Percentiles rank a stretch among this genome's conserved stretches.
Evolutionary conservation across 148 eudicot genomes (phyloP).

Genomic region (Vaccinium corymbosum): DNA sequence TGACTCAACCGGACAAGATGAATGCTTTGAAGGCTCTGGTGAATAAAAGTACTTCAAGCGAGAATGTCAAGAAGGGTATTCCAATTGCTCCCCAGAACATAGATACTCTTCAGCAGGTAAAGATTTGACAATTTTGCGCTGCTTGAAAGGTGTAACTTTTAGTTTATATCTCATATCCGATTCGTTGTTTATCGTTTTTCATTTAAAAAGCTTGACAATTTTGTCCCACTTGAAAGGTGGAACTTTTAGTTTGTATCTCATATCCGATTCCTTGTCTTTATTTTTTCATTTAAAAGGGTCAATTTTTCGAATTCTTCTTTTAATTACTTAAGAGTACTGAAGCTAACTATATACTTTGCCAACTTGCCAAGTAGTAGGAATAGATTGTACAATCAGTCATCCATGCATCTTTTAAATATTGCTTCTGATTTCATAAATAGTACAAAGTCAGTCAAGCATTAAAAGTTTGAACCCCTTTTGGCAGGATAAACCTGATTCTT

Average conservation of each 20-base stretch:
- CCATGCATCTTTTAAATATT: neutral
- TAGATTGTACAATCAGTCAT: neutral
- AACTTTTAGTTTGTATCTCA: too few species aligned
- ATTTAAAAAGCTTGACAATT: neutral
- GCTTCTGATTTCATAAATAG: neutral
- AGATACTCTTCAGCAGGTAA: conserved; percentile 46
- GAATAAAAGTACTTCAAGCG: conserved; percentile 44
- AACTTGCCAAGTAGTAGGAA: neutral
- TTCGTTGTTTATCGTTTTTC: neutral
- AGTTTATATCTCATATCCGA: neutral
- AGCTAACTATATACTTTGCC: neutral
- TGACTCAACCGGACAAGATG: conserved; percentile 71
- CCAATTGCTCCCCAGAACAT: conserved; percentile 24
- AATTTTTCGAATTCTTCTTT: neutral
- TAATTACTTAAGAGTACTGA: neutral
- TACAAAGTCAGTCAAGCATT: neutral
- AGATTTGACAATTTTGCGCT: neutral
- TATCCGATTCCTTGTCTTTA: neutral
- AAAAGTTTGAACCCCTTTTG: neutral
- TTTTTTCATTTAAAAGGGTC: neutral
- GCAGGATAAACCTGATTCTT: conserved; percentile 82
- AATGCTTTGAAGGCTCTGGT: conserved; percentile 71
- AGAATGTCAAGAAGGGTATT: conserved; percentile 37
- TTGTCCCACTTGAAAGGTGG: neutral
- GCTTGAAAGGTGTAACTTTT: neutral